Evolutionary conservation across 805 yeast species (phyloP), one percentile per base, ranked within the genome.

Genomic region (Starmerella bombicola): DNA sequence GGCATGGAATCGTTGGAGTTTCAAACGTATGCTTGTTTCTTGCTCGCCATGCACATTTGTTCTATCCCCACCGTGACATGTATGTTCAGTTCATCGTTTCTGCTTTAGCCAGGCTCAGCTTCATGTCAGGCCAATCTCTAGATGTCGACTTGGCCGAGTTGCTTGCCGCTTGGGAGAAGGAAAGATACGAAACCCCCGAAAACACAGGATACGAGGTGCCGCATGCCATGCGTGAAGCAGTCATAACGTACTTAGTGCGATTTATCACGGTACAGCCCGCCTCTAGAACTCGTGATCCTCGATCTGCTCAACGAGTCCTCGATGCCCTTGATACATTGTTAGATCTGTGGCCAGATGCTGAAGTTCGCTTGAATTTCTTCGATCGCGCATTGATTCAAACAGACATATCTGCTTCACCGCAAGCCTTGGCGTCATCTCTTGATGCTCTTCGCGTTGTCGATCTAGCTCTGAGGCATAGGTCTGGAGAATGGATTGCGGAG

Each of bases 141-240:
- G 95, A 95, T 0, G 80, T 88, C 44, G 97, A 88, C 49, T 62
- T 91, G 42, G 93, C 95, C 0, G 94, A 84, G 42, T 60, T 88
- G 45, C 75, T 91, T 40, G 64, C 85, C 45, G 72, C 72, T 35
- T 91, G 98, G 98, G 97, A 86, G 25, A 23, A 15, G 5, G 41
- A 39, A 35, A 34, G 48, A 6, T 45, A 46, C 13, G 23, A 39
- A 5, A 49, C 48, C 23, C 38, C 35, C 13, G 35, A 40, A 20
- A 30, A 40, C 8, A 34, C 29, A 7, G 36, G 42, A 3, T 78
- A 76, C 48, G 59, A 66, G 3, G 74, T 81, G 35, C 91, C 95
- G 1, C 70, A 78, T 44, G 73, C 78, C 18, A 84, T 82, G 54
- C 67, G 93, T 30, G 97, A 91, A 56, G 83, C 95, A 0, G 84